Evolutionary conservation across 2,329 filamentous ascomycete genomes (phyloP).

Genomic region (Verticillium zaregamsianum): DNA sequence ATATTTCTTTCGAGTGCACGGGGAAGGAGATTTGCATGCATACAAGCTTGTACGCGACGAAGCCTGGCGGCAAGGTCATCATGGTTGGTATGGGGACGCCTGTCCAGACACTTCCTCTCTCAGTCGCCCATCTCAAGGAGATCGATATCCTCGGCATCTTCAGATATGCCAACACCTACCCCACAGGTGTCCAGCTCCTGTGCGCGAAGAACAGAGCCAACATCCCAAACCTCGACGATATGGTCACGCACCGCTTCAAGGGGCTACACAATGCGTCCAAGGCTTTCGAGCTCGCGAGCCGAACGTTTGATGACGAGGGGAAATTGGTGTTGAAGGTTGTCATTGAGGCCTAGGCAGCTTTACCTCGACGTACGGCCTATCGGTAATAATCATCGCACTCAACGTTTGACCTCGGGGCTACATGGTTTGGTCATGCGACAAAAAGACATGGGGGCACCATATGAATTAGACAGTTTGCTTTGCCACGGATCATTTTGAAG

Average conservation of each 20-base stretch:
- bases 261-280: slow-evolving; percentile 58
- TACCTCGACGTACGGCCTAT: too few relatives aligned
- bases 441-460: too few relatives aligned
- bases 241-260: slow-evolving; percentile 70
- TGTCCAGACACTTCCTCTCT: slow-evolving; percentile 69
- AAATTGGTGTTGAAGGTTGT: slow-evolving; percentile 71
- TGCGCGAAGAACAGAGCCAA: slow-evolving; percentile 37
- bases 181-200: slow-evolving; percentile 62
- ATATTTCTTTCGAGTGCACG: slow-evolving; percentile 72
- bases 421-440: too few relatives aligned
- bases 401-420: neutral
- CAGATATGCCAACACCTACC: slow-evolving; percentile 72
- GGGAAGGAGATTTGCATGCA: slow-evolving; percentile 73
- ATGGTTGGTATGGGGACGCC: slow-evolving; percentile 79
- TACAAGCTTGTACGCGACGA: slow-evolving; percentile 67
- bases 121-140: slow-evolving; percentile 68
- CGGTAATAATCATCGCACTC: neutral
- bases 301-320: slow-evolving; percentile 63
- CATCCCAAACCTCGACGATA: slow-evolving; percentile 61
- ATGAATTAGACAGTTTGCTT: too few relatives aligned
- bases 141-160: slow-evolving; percentile 74
- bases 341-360: slow-evolving; percentile 42
- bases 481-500: too few relatives aligned
- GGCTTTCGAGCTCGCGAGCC: slow-evolving; percentile 67
- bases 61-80: slow-evolving; percentile 66